Base-by-base conservation (phyloP, 345 rosid species). In the Hibiscus mutabilis region DNA sequence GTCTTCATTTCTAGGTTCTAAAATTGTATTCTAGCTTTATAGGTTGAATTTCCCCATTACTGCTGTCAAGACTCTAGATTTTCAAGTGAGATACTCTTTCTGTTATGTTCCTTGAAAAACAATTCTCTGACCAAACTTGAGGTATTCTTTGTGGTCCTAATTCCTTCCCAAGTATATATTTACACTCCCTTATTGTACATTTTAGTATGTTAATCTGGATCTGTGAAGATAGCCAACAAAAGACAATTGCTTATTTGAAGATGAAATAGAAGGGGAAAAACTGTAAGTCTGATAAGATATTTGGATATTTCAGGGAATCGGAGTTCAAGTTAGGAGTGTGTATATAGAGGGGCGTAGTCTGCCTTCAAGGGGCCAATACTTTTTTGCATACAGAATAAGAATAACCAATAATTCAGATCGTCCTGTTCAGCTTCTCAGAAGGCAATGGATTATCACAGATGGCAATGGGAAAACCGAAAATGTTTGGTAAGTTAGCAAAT, bases 351-450 rank as follows among this genome's bases (percentile, higher is more conserved):
- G 82, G 53, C 79, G 89, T 60, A 89, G 92, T 78, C 85, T 84
- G 73, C 96, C 92, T 56, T 78, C 82, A 31, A 83, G 74, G 77
- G 88, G 87, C 22, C 92, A 81, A 74, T 86, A 82, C 80, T 87
- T 87, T 78, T 90, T 86, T 69, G 91, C 96, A 4, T 90, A 87
- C 70, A 82, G 92, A 78, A 85, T 87, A 78, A 84, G 92, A 71
- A 85, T 89, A 70, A 81, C 84, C 61, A 87, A 89, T 75, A 83
- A 80, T 74, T 89, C 92, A 16, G 84, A 86, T 68, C 82, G 87
- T 73, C 87, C 91, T 22, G 91, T 89, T 75, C 96, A 89, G 75
- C 96, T 89, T 76, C 92, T 89, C 55, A 80, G 86, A 78, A 82
- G 96, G 62, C 92, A 87, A 69, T 86, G 92, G 92, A 84, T 90